Percentiles rank a stretch among this genome's conserved stretches.
Conservation (phyloP, 768 basidiomycete species). For the Sporobolomyces phaffii region DNA sequence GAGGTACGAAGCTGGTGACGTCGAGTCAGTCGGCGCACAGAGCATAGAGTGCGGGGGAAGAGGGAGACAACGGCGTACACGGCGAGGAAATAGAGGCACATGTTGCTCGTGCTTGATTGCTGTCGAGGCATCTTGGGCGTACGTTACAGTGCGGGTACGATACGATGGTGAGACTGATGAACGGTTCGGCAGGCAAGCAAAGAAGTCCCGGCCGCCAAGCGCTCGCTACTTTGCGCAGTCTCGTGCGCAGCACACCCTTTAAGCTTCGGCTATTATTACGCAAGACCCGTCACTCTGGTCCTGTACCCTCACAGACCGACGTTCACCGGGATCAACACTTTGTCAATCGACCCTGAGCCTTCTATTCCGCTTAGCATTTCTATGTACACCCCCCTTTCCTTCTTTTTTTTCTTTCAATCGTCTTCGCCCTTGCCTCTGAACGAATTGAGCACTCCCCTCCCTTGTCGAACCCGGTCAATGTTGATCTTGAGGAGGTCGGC, state of each 20-base stretch:
- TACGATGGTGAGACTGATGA: not conserved
- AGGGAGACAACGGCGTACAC: not conserved
- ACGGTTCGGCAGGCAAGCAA: too few species aligned
- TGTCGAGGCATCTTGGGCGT: constrained; percentile 1
- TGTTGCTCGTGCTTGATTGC: not conserved
- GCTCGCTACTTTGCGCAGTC: too few species aligned
- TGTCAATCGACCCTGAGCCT: too few species aligned
- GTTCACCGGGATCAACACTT: too few species aligned
- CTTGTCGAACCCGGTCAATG: constrained; percentile 41
- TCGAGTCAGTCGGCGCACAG: not conserved
- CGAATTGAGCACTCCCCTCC: constrained; percentile 30
- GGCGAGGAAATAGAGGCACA: constrained; percentile 17
- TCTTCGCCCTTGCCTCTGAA: constrained; percentile 23
- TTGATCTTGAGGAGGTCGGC: constrained; percentile 45
- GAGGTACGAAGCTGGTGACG: not conserved
- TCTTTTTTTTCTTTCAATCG: not conserved
- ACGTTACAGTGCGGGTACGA: not conserved
- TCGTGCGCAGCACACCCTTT: too few species aligned
- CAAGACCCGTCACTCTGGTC: not conserved
- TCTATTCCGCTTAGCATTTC: too few species aligned
- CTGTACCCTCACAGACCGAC: not conserved
- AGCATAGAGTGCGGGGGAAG: not conserved
- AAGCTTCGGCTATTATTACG: too few species aligned
- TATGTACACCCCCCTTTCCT: too few species aligned
- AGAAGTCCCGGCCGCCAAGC: too few species aligned